Conservation (phyloP, 2,329 filamentous ascomycete genomes). For the Lecanicillium sp. region DNA sequence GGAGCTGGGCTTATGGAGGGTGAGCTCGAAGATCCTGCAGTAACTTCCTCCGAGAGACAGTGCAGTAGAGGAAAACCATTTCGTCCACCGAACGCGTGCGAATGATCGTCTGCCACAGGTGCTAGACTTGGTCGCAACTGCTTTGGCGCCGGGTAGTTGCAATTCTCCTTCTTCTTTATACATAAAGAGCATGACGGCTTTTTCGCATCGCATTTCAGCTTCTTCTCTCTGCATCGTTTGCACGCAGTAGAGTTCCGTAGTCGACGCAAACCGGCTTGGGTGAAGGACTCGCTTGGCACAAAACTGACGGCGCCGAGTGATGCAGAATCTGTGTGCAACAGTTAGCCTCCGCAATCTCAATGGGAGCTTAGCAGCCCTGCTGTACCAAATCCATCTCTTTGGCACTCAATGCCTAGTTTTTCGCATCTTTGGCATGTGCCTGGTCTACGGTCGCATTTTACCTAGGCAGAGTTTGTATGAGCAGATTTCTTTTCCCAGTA, state of each 20-base stretch:
- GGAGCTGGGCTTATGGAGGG: no score
- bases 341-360: no score
- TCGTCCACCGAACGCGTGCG: no score
- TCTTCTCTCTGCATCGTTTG: neutral
- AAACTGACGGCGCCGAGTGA: neutral
- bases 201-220: neutral
- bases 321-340: no score
- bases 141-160: no score
- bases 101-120: no score
- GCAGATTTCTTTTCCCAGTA: neutral
- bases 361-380: no score
- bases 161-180: neutral
- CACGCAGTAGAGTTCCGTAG: neutral
- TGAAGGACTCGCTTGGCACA: neutral
- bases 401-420: neutral
- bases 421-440: neutral
- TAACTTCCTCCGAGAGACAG: no score
- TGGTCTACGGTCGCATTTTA: neutral
- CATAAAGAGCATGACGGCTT: neutral
- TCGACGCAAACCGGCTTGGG: neutral
- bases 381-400: neutral
- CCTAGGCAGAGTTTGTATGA: neutral
- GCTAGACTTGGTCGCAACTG: no score
- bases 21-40: no score
- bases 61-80: no score